These are phyloP conservation scores for Ceratobasidium sp. DNA, from an alignment of 1,284 basidiomycete genomes.

Conservation along the genomic window DNA sequence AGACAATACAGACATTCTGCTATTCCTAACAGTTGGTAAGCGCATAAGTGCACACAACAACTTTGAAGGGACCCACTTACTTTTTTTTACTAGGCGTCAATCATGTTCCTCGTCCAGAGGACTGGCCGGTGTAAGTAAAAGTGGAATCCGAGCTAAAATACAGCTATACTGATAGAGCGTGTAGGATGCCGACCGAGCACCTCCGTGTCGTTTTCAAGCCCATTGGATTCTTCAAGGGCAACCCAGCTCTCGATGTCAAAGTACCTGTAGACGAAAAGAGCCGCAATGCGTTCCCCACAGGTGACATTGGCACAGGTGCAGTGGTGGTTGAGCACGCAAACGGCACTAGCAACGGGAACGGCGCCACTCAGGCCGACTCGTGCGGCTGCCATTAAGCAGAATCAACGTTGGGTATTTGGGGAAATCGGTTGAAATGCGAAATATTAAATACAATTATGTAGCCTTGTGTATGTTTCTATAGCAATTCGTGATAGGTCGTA, in stretches of 20 bases:
- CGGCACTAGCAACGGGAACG: neutral
- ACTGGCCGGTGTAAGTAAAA: constrained; percentile 81
- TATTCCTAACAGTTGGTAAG: constrained; percentile 79
- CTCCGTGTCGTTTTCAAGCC: constrained; percentile 82
- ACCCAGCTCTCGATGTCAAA: constrained; percentile 89
- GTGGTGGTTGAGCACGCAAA: constrained; percentile 6
- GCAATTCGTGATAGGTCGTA: neutral
- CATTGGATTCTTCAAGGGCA: constrained; percentile 81
- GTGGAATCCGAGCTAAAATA: neutral
- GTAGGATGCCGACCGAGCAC: constrained; percentile 88
- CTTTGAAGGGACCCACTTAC: neutral
- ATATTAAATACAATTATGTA: constrained; percentile 28
- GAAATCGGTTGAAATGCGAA: neutral
- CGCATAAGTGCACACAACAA: neutral
- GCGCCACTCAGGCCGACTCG: constrained; percentile 6
- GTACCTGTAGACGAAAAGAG: constrained; percentile 69
- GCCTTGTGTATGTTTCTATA: neutral
- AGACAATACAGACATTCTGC: constrained; percentile 80
- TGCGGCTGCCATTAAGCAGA: constrained; percentile 27
- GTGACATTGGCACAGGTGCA: constrained; percentile 33
- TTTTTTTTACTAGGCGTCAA: constrained; percentile 64
- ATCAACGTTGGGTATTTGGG: neutral
- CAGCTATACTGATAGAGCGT: constrained; percentile 35
- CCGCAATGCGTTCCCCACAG: constrained; percentile 63
- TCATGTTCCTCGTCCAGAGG: constrained; percentile 86